These are phyloP conservation scores for Dicorynia guianensis DNA, from an alignment of 306 rosid species.

Conservation along the genomic window DNA sequence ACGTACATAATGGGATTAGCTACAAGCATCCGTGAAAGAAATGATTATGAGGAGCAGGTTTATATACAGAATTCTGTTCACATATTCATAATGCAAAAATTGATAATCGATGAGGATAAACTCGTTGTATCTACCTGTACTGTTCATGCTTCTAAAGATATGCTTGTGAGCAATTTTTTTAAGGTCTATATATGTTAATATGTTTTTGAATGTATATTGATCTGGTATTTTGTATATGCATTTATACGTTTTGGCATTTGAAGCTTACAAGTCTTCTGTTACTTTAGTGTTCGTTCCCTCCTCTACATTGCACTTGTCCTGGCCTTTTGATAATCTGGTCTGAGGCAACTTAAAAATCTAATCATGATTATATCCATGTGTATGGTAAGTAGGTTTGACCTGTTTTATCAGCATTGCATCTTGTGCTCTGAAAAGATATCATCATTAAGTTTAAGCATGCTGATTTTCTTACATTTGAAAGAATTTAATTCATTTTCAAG, in stretches of 20 bases:
- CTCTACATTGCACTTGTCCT: constrained; percentile 3
- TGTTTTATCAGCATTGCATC: constrained; percentile 27
- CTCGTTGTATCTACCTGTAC: constrained; percentile 1
- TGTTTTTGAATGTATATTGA: constrained; percentile 26
- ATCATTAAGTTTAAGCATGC: constrained; percentile 28
- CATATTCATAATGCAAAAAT: constrained; percentile 17
- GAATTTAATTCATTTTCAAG: constrained; percentile 25
- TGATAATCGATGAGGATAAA: constrained; percentile 17
- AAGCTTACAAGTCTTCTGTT: not conserved
- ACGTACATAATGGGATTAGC: constrained; percentile 98
- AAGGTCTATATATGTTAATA: not conserved
- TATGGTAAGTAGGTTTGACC: constrained; percentile 9
- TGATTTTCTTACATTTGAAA: constrained; percentile 26
- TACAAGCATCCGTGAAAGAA: constrained; percentile 90
- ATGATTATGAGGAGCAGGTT: constrained; percentile 94
- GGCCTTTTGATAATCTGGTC: too few relatives aligned
- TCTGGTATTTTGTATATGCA: constrained; percentile 31
- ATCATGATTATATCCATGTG: constrained; percentile 4
- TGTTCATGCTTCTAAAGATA: not conserved
- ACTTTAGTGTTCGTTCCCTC: constrained; percentile 13
- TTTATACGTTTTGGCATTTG: constrained; percentile 7
- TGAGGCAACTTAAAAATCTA: too few relatives aligned
- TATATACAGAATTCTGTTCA: constrained; percentile 22
- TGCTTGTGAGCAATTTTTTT: too few relatives aligned
- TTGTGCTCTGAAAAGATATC: constrained; percentile 19